phyloP scores from a whole-genome alignment of 768 basidiomycete species.

The Russula olivacea region DNA sequence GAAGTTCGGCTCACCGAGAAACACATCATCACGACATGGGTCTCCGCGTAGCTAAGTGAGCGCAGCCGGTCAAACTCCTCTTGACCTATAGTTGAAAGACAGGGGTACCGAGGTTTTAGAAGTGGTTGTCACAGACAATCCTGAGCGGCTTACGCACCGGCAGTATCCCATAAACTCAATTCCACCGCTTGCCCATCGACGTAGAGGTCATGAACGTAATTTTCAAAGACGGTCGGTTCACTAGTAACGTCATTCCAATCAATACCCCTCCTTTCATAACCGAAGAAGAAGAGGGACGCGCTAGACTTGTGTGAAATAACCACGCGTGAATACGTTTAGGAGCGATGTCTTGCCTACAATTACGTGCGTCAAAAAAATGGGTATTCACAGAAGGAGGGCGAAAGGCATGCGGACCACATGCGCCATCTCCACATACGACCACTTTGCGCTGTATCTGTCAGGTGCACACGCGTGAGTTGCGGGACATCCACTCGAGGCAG shows the following conservation, averaged over 20 bases:
- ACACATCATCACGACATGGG: conserved; percentile 93
- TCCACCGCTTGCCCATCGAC: conserved; percentile 87
- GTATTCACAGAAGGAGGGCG: conserved; percentile 10
- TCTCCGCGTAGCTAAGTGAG: conserved; percentile 94
- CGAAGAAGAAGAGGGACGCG: conserved; percentile 36
- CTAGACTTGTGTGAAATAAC: conserved; percentile 95
- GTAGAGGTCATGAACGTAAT: conserved; percentile 86
- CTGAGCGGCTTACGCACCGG: conserved; percentile 48
- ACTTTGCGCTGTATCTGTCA: conserved; percentile 52
- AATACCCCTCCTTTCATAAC: not conserved
- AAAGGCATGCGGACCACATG: conserved; percentile 63
- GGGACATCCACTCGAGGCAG: not conserved
- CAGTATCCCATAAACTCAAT: conserved; percentile 95
- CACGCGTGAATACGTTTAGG: conserved; percentile 82
- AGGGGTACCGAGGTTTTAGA: conserved; percentile 26
- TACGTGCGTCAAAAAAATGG: conserved; percentile 5
- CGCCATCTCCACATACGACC: conserved; percentile 95
- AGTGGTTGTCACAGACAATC: not conserved
- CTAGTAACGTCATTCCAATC: conserved; percentile 34
- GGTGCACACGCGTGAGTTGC: not conserved
- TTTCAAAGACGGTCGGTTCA: conserved; percentile 95
- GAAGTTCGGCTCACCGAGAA: conserved; percentile 62
- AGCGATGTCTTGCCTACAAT: conserved; percentile 70
- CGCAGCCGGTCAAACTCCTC: conserved; percentile 93
- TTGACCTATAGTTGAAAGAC: conserved; percentile 53